Evolutionary conservation across 805 yeast species (phyloP), one percentile per base, ranked within the genome.

Genomic region (Candida insectorum): DNA sequence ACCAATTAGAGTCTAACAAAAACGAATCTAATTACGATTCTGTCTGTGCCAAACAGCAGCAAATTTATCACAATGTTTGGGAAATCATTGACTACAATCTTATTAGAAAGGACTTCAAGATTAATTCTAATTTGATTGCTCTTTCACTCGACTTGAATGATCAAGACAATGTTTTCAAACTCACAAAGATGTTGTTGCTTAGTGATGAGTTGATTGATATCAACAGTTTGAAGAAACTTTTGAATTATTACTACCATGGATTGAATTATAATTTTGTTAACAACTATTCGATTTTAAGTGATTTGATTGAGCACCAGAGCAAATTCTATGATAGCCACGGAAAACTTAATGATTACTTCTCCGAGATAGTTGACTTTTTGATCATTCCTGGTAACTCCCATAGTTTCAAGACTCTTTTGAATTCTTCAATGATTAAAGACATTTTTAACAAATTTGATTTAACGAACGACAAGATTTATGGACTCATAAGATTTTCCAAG

Each of bases 101-200:
- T 9, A 52, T 64, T 5, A 53, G 71, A 30, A 56, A 60, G 33
- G 70, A 65, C 36, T 63, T 45, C 22, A 36, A 30, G 25, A 10
- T 36, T 10, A 39, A 34, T 16, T 65, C 62, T 30, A 28, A 39
- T 23, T 40, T 66, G 15, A 48, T 66, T 16, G 49, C 64, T 0
- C 42, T 61, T 6, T 45, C 58, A 24, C 49, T 66, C 12, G 62
- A 58, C 32, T 34, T 53, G 24, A 57, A 60, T 4, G 71, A 66
- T 35, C 58, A 51, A 31, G 53, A 59, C 26, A 50, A 49, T 16
- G 45, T 58, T 10, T 62, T 54, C 33, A 66, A 64, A 34, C 34
- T 66, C 22, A 47, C 63, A 13, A 66, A 65, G 37, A 62, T 63
- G 26, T 38, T 65, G 3, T 35, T 65, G 20, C 26, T 62, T 15